These are phyloP conservation scores for Mycena crocata DNA, from an alignment of 768 basidiomycete species.

Conservation along the genomic window DNA sequence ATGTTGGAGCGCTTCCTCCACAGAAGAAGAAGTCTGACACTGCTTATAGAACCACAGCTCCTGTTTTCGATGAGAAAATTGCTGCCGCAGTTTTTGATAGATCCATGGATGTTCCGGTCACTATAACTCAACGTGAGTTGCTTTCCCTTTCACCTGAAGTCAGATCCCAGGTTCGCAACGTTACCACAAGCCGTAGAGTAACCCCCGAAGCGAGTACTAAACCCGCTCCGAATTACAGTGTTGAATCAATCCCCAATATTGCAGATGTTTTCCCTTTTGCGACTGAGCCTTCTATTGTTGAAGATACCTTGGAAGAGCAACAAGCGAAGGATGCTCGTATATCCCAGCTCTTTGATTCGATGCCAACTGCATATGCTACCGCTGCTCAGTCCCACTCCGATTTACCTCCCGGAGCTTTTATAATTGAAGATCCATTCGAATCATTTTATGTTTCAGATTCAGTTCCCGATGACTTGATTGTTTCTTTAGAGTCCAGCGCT, in stretches of 20 bases:
- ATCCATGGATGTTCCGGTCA: background rate
- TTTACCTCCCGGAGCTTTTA: background rate
- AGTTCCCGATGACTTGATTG: slow-evolving; percentile 14
- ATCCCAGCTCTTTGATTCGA: too few relatives aligned
- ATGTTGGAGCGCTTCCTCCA: slow-evolving; percentile 19
- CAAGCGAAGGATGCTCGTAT: too few relatives aligned
- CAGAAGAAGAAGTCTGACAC: slow-evolving; percentile 23
- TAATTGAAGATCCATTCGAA: background rate
- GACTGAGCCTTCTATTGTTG: too few relatives aligned
- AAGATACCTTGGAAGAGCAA: too few relatives aligned
- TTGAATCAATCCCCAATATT: too few relatives aligned
- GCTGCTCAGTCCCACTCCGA: background rate
- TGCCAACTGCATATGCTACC: too few relatives aligned
- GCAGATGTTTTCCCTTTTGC: too few relatives aligned
- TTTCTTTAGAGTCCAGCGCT: slow-evolving; percentile 22
- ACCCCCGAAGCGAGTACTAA: too few relatives aligned
- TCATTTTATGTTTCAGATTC: background rate
- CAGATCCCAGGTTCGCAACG: background rate
- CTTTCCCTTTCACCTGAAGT: background rate
- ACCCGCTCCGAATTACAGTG: too few relatives aligned
- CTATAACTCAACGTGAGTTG: background rate
- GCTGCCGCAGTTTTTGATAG: slow-evolving; percentile 9
- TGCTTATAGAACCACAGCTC: slow-evolving; percentile 30
- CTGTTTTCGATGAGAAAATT: slow-evolving; percentile 32
- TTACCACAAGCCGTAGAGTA: too few relatives aligned